Evolutionary conservation across 1,284 basidiomycete genomes (phyloP), one percentile per base, ranked within the genome.

Genomic region (Cutaneotrichosporon sp.): DNA sequence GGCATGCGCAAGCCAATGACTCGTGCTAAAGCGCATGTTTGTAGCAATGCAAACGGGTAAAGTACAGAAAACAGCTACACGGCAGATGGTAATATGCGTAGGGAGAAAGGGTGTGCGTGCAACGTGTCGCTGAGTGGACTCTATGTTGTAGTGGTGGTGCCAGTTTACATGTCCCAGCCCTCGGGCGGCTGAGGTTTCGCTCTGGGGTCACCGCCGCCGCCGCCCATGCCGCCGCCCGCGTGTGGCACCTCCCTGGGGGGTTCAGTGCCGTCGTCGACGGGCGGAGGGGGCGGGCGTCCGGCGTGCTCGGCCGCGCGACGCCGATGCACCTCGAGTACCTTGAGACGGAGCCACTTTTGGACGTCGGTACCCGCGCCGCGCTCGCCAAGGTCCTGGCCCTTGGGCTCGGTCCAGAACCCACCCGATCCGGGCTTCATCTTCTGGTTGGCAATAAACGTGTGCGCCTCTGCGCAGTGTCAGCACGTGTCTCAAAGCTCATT

Each of bases 311-410:
- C 35, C 1, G 18, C 40, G 34, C 12, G 13, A 17, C 45, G 38
- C 34, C 50, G 40, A 37, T 45, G 20, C 8, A 14, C 20, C 35
- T 61, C 49, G 39, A 72, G 48, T 9, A 55, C 36, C 10, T 57
- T 56, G 22, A 60, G 53, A 21, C 73, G 52, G 21, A 49, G 46
- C 63, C 63, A 73, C 52, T 74, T 73, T 44, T 77, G 75, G 2
- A 61, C 66, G 40, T 70, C 62, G 4, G 74, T 74, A 13, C 75
- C 75, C 58, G 68, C 55, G 1, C 63, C 69, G 8, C 70, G 58
- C 4, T 51, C 51, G 23, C 72, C 75, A 23, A 74, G 61, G 17
- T 66, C 54, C 36, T 54, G 47, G 20, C 59, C 54, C 9, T 38
- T 52, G 1, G 61, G 62, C 26, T 10, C 26, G 15, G 58, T 54